Base-by-base conservation (phyloP, 2,329 filamentous ascomycete species). In the Epichloe festucae region DNA sequence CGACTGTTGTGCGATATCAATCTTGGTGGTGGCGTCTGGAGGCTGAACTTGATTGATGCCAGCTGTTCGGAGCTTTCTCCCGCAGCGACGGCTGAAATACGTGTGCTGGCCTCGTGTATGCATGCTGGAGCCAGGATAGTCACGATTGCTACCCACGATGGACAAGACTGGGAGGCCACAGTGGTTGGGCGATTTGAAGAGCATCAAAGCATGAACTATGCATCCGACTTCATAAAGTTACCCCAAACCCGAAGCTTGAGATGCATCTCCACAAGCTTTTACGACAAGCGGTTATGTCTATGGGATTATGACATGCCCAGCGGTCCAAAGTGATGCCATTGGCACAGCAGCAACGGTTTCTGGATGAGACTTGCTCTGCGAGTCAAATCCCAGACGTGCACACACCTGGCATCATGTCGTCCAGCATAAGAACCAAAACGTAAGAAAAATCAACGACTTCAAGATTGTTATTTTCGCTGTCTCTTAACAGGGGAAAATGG, bases 181-280 rank as follows among this genome's bases (percentile, higher is more conserved):
- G 73, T 91, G 1, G 58, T 90, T 46, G 82, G 77, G 0, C 77
- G 75, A 49, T 95, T 95, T 61, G 85, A 88, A 58, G 86, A 91
- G 63, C 89, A 96, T 64, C 74, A 86, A 68, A 95, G 89, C 65
- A 95, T 96, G 89, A 95, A 95, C 61, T 97, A 97, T 65, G 90
- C 85, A 6, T 87, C 85, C 59, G 89, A 90, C 66, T 78, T 81
- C 53, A 74, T 78, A 57, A 74, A 74, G 2, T 60, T 52, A 23
- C 49, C 50, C 6, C 59, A 61, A 49, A 58, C 53, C 0, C 52
- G 54, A 4, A 51, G 68, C 6, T 52, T 73, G 38, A 58, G 71
- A 19, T 77, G 82, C 58, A 71, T 89, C 1, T 86, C 83, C 21
- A 88, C 84, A 1, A 89, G 85, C 63, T 90, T 89, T 58, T 89